A percentile compares a stretch with the other conserved stretches of the same genome.
Evolutionary conservation across 2,329 filamentous ascomycete genomes (phyloP).

Genomic region (Fusarium odoratissimum): DNA sequence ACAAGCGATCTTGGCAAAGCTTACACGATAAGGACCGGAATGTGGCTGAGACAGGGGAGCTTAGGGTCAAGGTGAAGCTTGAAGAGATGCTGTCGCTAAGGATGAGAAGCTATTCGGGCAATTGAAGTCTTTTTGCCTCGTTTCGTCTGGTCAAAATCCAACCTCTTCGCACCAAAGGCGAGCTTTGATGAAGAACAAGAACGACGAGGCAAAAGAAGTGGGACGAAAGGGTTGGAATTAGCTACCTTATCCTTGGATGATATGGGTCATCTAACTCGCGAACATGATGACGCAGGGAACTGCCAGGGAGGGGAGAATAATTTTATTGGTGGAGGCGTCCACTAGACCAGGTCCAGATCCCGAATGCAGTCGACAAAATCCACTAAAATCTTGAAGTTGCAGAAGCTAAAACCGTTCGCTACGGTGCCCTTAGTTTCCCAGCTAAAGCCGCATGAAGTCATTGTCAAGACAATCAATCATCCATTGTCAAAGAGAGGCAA

Average conservation of each 20-base stretch:
- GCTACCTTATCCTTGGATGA: slow-evolving; percentile 20
- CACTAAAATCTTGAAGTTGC: slow-evolving; percentile 12
- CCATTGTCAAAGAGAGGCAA: neutral
- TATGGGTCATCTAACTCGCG: slow-evolving; percentile 5
- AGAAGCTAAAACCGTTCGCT: slow-evolving; percentile 14
- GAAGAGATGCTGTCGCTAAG: neutral
- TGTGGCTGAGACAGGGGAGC: slow-evolving; percentile 26
- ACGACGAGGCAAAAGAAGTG: slow-evolving; percentile 23
- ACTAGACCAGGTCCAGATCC: slow-evolving; percentile 28
- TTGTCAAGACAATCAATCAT: slow-evolving; percentile 1
- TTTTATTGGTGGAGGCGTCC: slow-evolving; percentile 9
- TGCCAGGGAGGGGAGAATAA: neutral
- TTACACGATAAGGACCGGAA: slow-evolving; percentile 23
- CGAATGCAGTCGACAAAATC: slow-evolving; percentile 18
- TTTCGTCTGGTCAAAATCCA: slow-evolving; percentile 4
- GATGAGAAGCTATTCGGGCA: neutral
- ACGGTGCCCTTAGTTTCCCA: slow-evolving; percentile 13
- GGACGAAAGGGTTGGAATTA: slow-evolving; percentile 25
- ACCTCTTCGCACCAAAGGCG: slow-evolving; percentile 40
- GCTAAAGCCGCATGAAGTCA: slow-evolving; percentile 32
- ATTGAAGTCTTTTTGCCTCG: neutral
- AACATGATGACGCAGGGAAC: slow-evolving; percentile 35
- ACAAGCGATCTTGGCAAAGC: slow-evolving; percentile 19
- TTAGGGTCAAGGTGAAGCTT: neutral
- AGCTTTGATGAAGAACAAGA: slow-evolving; percentile 33